Evolutionary conservation across 2,329 filamentous ascomycete species (phyloP).

Genomic region (Paraconiothyrium sp.): DNA sequence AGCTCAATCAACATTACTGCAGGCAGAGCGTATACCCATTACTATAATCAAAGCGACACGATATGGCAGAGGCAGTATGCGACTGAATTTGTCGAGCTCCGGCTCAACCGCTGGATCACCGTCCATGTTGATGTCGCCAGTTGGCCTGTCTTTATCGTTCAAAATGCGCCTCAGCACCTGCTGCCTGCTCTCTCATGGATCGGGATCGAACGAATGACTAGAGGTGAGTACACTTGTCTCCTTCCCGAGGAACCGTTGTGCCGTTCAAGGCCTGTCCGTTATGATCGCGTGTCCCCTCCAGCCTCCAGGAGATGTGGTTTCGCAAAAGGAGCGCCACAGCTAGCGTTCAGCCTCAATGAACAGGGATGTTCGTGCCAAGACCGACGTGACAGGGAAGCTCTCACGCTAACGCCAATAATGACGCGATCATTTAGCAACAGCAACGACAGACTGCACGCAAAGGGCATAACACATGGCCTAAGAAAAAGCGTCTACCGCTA

Average conservation of each 20-base stretch:
- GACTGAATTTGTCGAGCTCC: slow-evolving; percentile 83
- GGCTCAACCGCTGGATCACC: slow-evolving; percentile 75
- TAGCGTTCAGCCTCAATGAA: slow-evolving; percentile 32
- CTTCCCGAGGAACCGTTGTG: not conserved
- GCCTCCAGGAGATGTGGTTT: slow-evolving; percentile 26
- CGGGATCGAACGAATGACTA: slow-evolving; percentile 24
- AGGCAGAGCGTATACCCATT: slow-evolving; percentile 67
- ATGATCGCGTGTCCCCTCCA: slow-evolving; percentile 44
- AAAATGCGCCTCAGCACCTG: slow-evolving; percentile 30
- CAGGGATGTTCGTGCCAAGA: slow-evolving; percentile 24
- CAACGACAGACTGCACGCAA: slow-evolving; percentile 20
- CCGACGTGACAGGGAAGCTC: slow-evolving; percentile 17
- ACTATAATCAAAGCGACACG: slow-evolving; percentile 87
- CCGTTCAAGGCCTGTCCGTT: not conserved
- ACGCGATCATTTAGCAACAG: slow-evolving; percentile 38
- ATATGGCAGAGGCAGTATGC: slow-evolving; percentile 87
- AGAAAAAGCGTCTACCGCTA: not conserved
- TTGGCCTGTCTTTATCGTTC: slow-evolving; percentile 28
- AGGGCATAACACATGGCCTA: slow-evolving; percentile 6
- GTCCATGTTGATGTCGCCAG: slow-evolving; percentile 64
- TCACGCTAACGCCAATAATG: slow-evolving; percentile 37
- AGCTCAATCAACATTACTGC: not conserved
- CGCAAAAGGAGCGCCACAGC: slow-evolving; percentile 27
- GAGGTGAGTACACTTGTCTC: slow-evolving; percentile 17
- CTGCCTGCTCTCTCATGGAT: slow-evolving; percentile 25